Conservation (phyloP, 176 grass and related monocot species). For the Echinochloa phyllopogon region DNA sequence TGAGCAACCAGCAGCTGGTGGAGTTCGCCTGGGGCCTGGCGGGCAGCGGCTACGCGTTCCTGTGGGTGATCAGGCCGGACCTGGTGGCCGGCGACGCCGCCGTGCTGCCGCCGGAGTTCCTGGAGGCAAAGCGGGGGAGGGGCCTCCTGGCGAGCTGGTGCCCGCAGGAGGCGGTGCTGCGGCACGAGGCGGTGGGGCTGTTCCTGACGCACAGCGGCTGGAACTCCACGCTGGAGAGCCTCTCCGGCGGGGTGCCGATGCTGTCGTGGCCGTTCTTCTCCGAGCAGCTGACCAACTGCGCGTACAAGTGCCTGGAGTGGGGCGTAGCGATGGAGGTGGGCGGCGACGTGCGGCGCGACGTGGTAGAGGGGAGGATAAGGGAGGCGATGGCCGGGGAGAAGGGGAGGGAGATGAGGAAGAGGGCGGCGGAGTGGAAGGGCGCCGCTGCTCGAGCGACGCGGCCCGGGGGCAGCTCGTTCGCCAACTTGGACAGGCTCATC, state of each 20-base stretch:
- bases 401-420: conserved; percentile 47
- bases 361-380: conserved; percentile 36
- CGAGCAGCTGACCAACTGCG: conserved; percentile 53
- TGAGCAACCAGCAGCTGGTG: conserved; percentile 22
- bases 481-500: conserved; percentile 20
- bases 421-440: conserved; percentile 46
- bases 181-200: conserved; percentile 37
- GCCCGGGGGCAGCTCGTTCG: conserved; percentile 6
- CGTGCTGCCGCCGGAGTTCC: conserved; percentile 44
- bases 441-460: neutral
- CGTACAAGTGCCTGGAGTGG: conserved; percentile 50
- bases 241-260: conserved; percentile 49
- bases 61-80: conserved; percentile 68
- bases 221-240: conserved; percentile 77
- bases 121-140: conserved; percentile 33
- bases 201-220: conserved; percentile 88
- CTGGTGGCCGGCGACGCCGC: conserved; percentile 46
- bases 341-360: conserved; percentile 32
- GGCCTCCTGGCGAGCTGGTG: conserved; percentile 44
- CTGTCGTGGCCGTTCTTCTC: conserved; percentile 54
- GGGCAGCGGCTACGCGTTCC: conserved; percentile 54
- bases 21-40: conserved; percentile 90
- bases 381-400: conserved; percentile 51
- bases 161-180: conserved; percentile 47
- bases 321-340: conserved; percentile 56